phyloP scores from a whole-genome alignment of 768 basidiomycete species.

The Lenzites betulinus region DNA sequence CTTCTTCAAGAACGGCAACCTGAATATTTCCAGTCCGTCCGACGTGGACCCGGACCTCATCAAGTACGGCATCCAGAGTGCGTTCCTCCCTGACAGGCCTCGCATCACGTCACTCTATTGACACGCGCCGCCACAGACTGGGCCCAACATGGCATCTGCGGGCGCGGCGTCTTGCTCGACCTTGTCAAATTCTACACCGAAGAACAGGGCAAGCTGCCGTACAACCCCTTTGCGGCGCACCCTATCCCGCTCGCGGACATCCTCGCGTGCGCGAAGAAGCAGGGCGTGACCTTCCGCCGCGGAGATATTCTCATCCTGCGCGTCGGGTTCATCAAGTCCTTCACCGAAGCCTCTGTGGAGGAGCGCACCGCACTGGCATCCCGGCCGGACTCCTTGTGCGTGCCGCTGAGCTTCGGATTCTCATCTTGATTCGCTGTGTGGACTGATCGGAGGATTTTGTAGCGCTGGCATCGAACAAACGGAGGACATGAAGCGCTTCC shows the following conservation, averaged over 20 bases:
- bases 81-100: conserved; percentile 26
- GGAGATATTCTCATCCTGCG: conserved; percentile 64
- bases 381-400: conserved; percentile 54
- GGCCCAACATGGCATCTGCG: conserved; percentile 70
- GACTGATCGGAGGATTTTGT: conserved; percentile 5
- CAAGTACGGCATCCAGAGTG: conserved; percentile 69
- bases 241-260: conserved; percentile 53
- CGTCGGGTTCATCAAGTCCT: conserved; percentile 64
- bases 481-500: conserved; percentile 73
- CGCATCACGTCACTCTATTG: neutral
- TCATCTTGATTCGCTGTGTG: neutral
- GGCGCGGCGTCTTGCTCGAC: conserved; percentile 67
- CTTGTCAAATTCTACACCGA: conserved; percentile 54
- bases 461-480: conserved; percentile 70
- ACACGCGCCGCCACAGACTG: conserved; percentile 47
- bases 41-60: conserved; percentile 46
- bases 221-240: conserved; percentile 63
- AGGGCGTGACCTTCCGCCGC: conserved; percentile 60
- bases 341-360: conserved; percentile 42
- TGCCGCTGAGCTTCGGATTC: conserved; percentile 2
- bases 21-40: conserved; percentile 50
- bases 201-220: conserved; percentile 44
- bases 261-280: conserved; percentile 55
- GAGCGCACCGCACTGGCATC: conserved; percentile 46
- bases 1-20: conserved; percentile 45